These are phyloP conservation scores for Suhomyces yuchorum DNA, from an alignment of 1,139 yeast genomes.

Conservation along the genomic window DNA sequence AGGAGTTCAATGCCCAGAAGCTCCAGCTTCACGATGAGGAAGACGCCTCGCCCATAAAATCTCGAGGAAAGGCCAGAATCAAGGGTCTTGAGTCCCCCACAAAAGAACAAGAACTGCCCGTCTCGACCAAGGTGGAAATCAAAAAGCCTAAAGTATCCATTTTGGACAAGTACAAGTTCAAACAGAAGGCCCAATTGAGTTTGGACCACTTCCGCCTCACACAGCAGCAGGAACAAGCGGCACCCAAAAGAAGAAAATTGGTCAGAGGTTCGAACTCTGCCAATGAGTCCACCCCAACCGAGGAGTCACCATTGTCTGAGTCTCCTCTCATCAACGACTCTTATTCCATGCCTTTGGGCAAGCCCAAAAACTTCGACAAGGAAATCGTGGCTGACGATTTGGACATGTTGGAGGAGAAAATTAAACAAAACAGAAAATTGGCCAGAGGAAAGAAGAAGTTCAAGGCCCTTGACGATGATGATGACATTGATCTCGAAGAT, in stretches of 20 bases:
- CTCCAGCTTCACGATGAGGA: conserved; percentile 22
- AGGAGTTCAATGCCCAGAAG: background rate
- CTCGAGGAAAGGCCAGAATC: conserved; percentile 35
- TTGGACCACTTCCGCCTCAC: conserved; percentile 25
- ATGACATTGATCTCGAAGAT: conserved; percentile 48
- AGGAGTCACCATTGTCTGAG: conserved; percentile 2
- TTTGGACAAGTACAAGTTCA: conserved; percentile 49
- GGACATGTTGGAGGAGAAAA: conserved; percentile 42
- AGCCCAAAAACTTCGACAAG: conserved; percentile 8
- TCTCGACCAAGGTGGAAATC: conserved; percentile 60
- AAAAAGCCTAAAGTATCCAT: conserved; percentile 56
- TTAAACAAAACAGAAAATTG: conserved; percentile 34
- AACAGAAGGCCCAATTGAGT: conserved; percentile 31
- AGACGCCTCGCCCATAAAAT: conserved; percentile 39
- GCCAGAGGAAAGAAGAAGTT: conserved; percentile 19
- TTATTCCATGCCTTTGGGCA: background rate
- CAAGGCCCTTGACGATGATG: conserved; percentile 17
- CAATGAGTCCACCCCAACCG: conserved; percentile 3
- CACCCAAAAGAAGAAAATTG: conserved; percentile 36
- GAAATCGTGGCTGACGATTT: conserved; percentile 32
- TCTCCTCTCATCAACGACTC: background rate
- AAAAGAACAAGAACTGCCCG: conserved; percentile 13
- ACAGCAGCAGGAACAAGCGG: conserved; percentile 15
- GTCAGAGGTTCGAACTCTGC: conserved; percentile 30
- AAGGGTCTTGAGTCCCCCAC: conserved; percentile 20